Conservation (phyloP, 2,329 filamentous ascomycete genomes). For the Fusarium setosum region DNA sequence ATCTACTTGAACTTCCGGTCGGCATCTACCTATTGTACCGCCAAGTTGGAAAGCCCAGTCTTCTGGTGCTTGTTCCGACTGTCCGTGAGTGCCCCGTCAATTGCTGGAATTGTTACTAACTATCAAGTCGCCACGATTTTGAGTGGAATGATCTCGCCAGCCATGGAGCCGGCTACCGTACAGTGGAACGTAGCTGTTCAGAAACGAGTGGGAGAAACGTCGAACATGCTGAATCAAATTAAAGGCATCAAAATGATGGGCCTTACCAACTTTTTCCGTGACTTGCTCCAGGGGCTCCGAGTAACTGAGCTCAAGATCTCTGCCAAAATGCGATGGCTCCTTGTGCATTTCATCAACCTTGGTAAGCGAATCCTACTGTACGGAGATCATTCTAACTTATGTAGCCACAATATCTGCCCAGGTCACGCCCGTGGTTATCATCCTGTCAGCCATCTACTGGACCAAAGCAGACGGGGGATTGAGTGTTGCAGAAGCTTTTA, state of each 20-base stretch:
- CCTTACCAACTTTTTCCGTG: constrained; percentile 47
- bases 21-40: constrained; percentile 50
- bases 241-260: constrained; percentile 59
- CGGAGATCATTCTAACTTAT: neutral
- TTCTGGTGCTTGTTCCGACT: constrained; percentile 44
- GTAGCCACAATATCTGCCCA: constrained; percentile 43
- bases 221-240: constrained; percentile 54
- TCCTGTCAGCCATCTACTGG: constrained; percentile 49
- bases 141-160: constrained; percentile 35
- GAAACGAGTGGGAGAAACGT: constrained; percentile 52
- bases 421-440: constrained; percentile 47
- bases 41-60: constrained; percentile 47
- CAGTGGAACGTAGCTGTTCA: constrained; percentile 55
- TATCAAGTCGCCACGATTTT: constrained; percentile 32
- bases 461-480: constrained; percentile 43
- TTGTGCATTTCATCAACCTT: constrained; percentile 47
- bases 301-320: constrained; percentile 53
- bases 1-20: constrained; percentile 51
- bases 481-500: constrained; percentile 49
- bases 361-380: constrained; percentile 25
- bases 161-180: constrained; percentile 47
- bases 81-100: constrained; percentile 31
- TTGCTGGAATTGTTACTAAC: neutral
- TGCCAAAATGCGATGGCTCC: constrained; percentile 48
- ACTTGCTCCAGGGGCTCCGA: constrained; percentile 49